Conservation (phyloP, 169 alveolate genomes). For the Cytauxzoon felis region DNA sequence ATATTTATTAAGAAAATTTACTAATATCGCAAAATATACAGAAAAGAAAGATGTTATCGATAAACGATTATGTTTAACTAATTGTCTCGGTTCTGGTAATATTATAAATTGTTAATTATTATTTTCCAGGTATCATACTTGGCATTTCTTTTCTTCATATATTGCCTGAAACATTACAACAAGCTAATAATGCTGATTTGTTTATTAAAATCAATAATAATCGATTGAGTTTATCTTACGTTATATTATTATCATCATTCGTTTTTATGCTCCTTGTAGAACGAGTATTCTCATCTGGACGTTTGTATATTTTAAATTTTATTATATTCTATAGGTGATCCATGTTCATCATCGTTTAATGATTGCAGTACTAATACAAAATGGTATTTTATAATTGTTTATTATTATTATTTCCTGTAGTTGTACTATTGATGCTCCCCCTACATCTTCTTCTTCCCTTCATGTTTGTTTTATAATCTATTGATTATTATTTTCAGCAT, state of each 20-base stretch:
- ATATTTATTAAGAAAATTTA: slow-evolving; percentile 5
- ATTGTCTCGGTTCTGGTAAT: slow-evolving; percentile 60
- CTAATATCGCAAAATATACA: background rate
- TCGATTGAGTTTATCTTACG: slow-evolving; percentile 16
- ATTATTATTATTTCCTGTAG: background rate
- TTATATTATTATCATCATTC: slow-evolving; percentile 19
- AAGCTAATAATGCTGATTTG: slow-evolving; percentile 11
- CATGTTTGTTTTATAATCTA: too few relatives aligned
- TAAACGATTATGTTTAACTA: slow-evolving; percentile 45
- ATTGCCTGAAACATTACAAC: slow-evolving; percentile 51
- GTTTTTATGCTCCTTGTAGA: slow-evolving; percentile 45
- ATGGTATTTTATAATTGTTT: slow-evolving; percentile 13
- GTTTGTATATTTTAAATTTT: background rate
- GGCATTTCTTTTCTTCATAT: slow-evolving; percentile 59
- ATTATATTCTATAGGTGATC: slow-evolving; percentile 4
- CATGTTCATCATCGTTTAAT: slow-evolving; percentile 56
- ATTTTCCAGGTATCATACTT: slow-evolving; percentile 34
- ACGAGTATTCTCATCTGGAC: slow-evolving; percentile 52
- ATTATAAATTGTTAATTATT: background rate
- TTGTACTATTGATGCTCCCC: too few relatives aligned
- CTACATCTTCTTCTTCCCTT: too few relatives aligned
- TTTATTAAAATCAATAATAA: slow-evolving; percentile 11
- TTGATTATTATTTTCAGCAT: too few relatives aligned
- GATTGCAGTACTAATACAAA: slow-evolving; percentile 9
- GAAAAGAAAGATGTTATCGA: slow-evolving; percentile 11